phyloP scores from a whole-genome alignment of 129 eudicot genomes.

The Artemisia tridentata region DNA sequence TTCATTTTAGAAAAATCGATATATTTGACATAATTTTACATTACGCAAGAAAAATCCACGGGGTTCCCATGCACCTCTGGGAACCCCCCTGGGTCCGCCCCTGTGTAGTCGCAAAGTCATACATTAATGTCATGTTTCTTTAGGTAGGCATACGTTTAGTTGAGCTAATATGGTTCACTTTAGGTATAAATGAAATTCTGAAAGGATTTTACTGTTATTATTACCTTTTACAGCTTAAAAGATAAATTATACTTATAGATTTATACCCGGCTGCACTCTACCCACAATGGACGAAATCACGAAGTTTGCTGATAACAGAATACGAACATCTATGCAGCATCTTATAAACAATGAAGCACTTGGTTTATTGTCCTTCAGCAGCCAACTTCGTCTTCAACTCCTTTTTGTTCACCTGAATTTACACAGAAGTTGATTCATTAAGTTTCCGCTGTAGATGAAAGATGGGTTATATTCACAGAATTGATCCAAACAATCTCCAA shows the following conservation, averaged over 20 bases:
- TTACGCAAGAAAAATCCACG: no score
- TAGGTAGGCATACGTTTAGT: no score
- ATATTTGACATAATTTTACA: no score
- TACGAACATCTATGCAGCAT: constrained; percentile 12
- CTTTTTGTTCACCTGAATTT: constrained; percentile 85
- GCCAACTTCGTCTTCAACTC: constrained; percentile 74
- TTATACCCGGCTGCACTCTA: no score
- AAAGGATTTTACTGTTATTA: background rate
- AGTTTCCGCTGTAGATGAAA: background rate
- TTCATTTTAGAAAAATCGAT: no score
- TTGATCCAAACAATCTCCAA: background rate
- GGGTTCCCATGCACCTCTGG: no score
- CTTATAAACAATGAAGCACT: background rate
- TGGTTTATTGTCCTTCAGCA: constrained; percentile 44
- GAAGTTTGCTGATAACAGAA: background rate
- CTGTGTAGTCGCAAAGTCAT: no score
- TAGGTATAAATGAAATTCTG: no score
- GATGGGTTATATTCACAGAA: background rate
- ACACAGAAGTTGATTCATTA: constrained; percentile 5
- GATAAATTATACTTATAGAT: background rate
- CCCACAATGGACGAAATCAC: background rate
- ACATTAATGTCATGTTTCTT: no score
- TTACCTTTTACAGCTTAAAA: background rate
- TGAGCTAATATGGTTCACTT: no score
- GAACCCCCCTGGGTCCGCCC: no score